A percentile compares a stretch with the other conserved stretches of the same genome.
phyloP scores from a whole-genome alignment of 2,329 filamentous ascomycete genomes.

The Arthrobotrys musiformis region DNA sequence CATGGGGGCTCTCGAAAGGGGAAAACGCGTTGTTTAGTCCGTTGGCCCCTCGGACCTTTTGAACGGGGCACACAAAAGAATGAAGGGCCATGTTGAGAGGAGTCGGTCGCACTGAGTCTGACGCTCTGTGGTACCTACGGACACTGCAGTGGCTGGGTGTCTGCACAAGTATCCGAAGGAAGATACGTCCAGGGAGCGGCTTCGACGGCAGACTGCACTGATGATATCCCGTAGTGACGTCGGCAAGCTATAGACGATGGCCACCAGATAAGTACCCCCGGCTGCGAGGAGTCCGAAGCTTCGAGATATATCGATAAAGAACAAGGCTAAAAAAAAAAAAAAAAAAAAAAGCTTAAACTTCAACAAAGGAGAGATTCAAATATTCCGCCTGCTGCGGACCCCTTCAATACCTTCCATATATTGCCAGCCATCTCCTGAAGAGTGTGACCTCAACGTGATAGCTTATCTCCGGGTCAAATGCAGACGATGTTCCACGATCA shows the following conservation, averaged over 20 bases:
- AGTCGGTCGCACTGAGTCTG: background rate
- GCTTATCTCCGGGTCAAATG: conserved; percentile 12
- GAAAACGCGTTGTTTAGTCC: conserved; percentile 48
- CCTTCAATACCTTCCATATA: background rate
- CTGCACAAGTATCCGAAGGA: background rate
- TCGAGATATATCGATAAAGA: too few species aligned
- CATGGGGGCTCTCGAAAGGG: conserved; percentile 36
- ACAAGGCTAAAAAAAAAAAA: too few species aligned
- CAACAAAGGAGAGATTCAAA: background rate
- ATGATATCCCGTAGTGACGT: too few species aligned
- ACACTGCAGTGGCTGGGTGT: too few species aligned
- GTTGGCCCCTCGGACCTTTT: conserved; percentile 7
- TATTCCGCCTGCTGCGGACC: background rate
- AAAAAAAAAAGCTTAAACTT: too few species aligned
- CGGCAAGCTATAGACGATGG: too few species aligned
- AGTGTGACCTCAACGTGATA: conserved; percentile 15
- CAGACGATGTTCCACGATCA: too few species aligned
- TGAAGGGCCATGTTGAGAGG: background rate
- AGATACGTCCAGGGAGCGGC: background rate
- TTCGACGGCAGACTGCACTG: too few species aligned
- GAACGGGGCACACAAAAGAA: background rate
- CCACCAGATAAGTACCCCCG: too few species aligned
- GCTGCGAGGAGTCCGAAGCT: too few species aligned
- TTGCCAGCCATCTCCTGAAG: conserved; percentile 28
- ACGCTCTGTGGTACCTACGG: background rate